Evolutionary conservation across 164 flowering plant genomes (phyloP).

Genomic region (Platanus orientalis): DNA sequence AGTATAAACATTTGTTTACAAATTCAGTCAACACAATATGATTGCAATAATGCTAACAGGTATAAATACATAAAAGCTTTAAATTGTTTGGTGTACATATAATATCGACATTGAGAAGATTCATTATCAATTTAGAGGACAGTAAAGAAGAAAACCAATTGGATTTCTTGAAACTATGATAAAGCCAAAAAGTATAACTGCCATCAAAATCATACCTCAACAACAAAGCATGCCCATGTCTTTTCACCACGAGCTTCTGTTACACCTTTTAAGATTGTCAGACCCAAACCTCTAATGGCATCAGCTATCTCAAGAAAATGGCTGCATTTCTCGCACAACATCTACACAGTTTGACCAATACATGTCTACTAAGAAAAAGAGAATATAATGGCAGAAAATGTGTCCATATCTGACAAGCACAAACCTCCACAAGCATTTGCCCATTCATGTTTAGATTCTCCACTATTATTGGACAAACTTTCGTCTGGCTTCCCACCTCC

Average conservation of each 20-base stretch:
- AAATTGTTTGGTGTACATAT: too few relatives aligned
- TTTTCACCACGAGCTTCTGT: conserved; percentile 59
- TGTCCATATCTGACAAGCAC: not conserved
- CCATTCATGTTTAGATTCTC: conserved; percentile 64
- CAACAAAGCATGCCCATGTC: conserved; percentile 74
- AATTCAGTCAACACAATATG: too few relatives aligned
- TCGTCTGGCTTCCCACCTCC: conserved; percentile 64
- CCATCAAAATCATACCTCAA: conserved; percentile 50
- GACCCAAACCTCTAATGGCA: conserved; percentile 65
- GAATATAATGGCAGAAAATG: not conserved
- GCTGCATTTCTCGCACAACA: conserved; percentile 70
- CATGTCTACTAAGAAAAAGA: not conserved
- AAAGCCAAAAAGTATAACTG: not conserved
- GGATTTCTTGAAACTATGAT: not conserved
- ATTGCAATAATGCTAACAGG: too few relatives aligned
- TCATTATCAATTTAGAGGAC: too few relatives aligned
- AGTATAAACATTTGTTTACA: too few relatives aligned
- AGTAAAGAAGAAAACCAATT: too few relatives aligned
- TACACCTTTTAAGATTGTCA: conserved; percentile 62
- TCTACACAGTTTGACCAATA: conserved; percentile 34
- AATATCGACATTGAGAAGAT: too few relatives aligned
- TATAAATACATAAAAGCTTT: too few relatives aligned
- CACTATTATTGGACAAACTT: conserved; percentile 65
- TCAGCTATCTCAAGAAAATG: conserved; percentile 77
- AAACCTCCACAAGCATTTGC: conserved; percentile 81